A percentile compares a stretch with the other conserved stretches of the same genome.
These are phyloP conservation scores for Austroboletus novae-zelandiae DNA, from an alignment of 1,284 basidiomycete genomes.

Conservation along the genomic window DNA sequence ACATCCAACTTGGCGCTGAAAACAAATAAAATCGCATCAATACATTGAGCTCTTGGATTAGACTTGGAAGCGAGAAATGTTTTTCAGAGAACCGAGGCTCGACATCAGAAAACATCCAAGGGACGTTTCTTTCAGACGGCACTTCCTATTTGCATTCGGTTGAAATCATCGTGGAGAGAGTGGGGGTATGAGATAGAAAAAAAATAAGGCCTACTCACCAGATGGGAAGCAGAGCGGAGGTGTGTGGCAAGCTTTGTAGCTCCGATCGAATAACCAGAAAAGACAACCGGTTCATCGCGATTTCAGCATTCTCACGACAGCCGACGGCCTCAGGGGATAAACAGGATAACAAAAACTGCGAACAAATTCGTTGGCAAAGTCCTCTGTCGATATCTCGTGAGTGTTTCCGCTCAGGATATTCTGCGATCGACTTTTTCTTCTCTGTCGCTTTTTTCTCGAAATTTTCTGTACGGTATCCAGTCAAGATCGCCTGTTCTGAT, in stretches of 20 bases:
- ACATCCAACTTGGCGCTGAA: no score
- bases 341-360: conserved; percentile 31
- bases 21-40: no score
- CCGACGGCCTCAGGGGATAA: conserved; percentile 35
- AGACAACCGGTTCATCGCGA: conserved; percentile 26
- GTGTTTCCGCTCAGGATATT: conserved; percentile 20
- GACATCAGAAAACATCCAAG: conserved; percentile 39
- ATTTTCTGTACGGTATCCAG: conserved; percentile 9
- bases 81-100: conserved; percentile 60
- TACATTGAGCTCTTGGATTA: not conserved
- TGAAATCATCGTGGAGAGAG: conserved; percentile 44
- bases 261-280: conserved; percentile 31
- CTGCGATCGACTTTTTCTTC: not conserved
- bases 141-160: conserved; percentile 64
- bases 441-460: conserved; percentile 8
- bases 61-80: no score
- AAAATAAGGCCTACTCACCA: not conserved
- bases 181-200: not conserved
- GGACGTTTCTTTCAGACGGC: conserved; percentile 54
- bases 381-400: conserved; percentile 19
- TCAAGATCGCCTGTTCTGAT: conserved; percentile 22
- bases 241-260: conserved; percentile 16
- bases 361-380: conserved; percentile 19
- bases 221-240: no score
- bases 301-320: conserved; percentile 36